A percentile compares a stretch with the other conserved stretches of the same genome.
phyloP scores from a whole-genome alignment of 2,329 filamentous ascomycete genomes.

The Madurella mycetomatis region DNA sequence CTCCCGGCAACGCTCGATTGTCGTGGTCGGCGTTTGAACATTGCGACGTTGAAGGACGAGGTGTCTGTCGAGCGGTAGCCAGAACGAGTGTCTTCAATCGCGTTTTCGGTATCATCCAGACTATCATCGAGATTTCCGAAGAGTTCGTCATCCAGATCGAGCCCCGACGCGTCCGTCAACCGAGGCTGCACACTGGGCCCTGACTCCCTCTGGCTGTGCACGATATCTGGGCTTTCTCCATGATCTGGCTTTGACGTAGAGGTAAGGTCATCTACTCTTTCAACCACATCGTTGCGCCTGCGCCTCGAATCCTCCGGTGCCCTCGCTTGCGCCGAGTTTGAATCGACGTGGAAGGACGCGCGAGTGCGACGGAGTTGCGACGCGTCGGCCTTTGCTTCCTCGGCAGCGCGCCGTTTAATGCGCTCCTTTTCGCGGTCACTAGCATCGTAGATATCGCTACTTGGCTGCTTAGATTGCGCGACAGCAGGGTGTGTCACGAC shows the following conservation, averaged over 20 bases:
- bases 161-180: slow-evolving; percentile 40
- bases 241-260: slow-evolving; percentile 22
- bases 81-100: slow-evolving; percentile 25
- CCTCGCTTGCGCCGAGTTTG: slow-evolving; percentile 20
- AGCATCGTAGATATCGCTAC: slow-evolving; percentile 33
- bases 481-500: slow-evolving; percentile 13
- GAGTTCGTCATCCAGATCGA: slow-evolving; percentile 45
- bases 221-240: slow-evolving; percentile 29
- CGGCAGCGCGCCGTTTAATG: slow-evolving; percentile 24
- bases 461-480: slow-evolving; percentile 11
- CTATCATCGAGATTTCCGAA: slow-evolving; percentile 44
- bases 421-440: slow-evolving; percentile 34
- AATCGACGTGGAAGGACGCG: slow-evolving; percentile 1
- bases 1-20: slow-evolving; percentile 49
- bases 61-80: slow-evolving; percentile 40
- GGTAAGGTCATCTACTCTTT: slow-evolving; percentile 34
- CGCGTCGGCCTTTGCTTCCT: slow-evolving; percentile 11
- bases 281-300: slow-evolving; percentile 36
- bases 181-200: slow-evolving; percentile 29
- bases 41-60: slow-evolving; percentile 44
- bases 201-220: slow-evolving; percentile 35
- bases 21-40: slow-evolving; percentile 44
- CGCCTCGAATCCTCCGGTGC: slow-evolving; percentile 26
- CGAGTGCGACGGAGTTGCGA: slow-evolving; percentile 10
- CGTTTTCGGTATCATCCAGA: slow-evolving; percentile 33